These are phyloP conservation scores for Senna siamea DNA, from an alignment of 306 rosid genomes.

Conservation along the genomic window DNA sequence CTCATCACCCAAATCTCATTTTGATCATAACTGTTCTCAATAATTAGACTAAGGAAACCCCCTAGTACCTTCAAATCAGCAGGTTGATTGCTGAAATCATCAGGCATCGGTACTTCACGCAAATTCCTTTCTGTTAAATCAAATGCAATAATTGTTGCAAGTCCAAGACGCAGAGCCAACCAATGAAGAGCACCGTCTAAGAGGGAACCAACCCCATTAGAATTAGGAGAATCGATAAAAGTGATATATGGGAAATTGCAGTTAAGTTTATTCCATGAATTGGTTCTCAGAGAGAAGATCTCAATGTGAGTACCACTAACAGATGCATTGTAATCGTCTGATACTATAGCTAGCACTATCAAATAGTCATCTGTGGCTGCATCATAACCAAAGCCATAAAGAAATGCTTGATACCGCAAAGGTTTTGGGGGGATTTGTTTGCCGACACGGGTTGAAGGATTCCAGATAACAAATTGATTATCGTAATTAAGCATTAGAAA, in stretches of 20 bases:
- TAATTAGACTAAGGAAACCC: not conserved
- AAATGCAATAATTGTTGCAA: not conserved
- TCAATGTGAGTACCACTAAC: not conserved
- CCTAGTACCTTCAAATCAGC: not conserved
- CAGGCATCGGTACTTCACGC: not conserved
- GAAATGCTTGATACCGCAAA: not conserved
- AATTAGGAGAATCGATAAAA: not conserved
- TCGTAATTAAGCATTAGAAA: not conserved
- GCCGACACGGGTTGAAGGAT: conserved; percentile 5
- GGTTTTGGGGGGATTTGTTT: not conserved
- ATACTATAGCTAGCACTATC: not conserved
- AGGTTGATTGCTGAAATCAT: not conserved
- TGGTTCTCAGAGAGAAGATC: conserved; percentile 1
- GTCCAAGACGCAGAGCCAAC: not conserved
- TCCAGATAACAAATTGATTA: not conserved
- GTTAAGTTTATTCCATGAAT: not conserved
- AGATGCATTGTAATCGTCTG: not conserved
- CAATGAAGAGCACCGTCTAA: conserved; percentile 13
- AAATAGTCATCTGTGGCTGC: conserved; percentile 1
- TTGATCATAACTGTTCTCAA: rapidly evolving
- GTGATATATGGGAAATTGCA: not conserved
- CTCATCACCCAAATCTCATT: conserved; percentile 19
- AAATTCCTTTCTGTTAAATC: not conserved
- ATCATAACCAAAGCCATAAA: conserved; percentile 12
- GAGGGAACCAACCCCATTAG: not conserved